phyloP scores from a whole-genome alignment of 2,329 filamentous ascomycete species.

The Ilyonectria robusta region DNA sequence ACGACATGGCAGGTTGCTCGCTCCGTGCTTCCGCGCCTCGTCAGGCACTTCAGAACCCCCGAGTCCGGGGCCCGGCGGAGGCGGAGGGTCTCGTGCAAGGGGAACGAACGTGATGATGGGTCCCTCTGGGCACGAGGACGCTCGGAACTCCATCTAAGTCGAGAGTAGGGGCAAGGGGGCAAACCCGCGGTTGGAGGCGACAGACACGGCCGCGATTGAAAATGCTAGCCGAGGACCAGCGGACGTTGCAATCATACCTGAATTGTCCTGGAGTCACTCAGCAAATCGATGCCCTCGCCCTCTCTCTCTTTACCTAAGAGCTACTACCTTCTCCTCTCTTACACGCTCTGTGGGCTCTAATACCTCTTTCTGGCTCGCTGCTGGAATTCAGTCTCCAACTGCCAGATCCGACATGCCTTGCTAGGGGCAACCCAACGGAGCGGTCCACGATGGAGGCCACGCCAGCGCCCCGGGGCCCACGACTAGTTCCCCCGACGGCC shows the following conservation, averaged over 20 bases:
- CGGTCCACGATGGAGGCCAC: conserved; percentile 46
- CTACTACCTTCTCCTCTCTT: conserved; percentile 7
- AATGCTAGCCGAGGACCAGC: conserved; percentile 27
- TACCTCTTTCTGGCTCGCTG: not conserved
- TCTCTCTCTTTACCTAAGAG: conserved; percentile 14
- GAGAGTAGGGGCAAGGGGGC: conserved; percentile 8
- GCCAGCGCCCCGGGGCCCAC: conserved; percentile 32
- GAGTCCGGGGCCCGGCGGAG: conserved; percentile 16
- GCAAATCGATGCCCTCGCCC: conserved; percentile 4
- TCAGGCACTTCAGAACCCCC: conserved; percentile 3
- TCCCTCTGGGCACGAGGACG: conserved; percentile 23
- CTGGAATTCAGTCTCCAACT: conserved; percentile 6
- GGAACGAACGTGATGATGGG: conserved; percentile 7
- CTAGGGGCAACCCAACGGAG: conserved; percentile 44
- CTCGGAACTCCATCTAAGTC: conserved; percentile 6
- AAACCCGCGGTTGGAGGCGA: not conserved
- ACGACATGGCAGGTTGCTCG: conserved; percentile 16
- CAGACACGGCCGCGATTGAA: conserved; percentile 19
- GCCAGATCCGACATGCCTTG: conserved; percentile 27
- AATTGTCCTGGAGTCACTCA: conserved; percentile 10
- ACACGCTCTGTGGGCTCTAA: not conserved
- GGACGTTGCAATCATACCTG: conserved; percentile 23
- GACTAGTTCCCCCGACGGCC: conserved; percentile 42
- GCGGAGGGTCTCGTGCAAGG: conserved; percentile 25
- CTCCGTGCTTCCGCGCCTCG: conserved; percentile 16